Conservation (phyloP, 441 rosid species). For the Kokia cookei region DNA sequence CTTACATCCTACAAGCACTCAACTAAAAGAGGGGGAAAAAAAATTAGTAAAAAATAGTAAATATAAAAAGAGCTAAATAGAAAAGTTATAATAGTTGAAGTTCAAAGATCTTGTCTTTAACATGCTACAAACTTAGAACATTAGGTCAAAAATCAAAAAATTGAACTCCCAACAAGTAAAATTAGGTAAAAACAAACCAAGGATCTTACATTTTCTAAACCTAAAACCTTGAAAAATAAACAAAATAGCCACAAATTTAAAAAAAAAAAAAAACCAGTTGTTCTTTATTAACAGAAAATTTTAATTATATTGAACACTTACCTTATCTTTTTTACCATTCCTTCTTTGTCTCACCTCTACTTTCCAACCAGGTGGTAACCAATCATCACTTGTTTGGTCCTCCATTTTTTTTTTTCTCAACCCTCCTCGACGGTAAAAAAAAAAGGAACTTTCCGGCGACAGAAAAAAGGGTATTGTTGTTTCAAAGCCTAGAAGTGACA, state of each 20-base stretch:
- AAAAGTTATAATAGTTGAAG: neutral
- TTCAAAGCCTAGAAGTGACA: neutral
- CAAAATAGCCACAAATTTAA: neutral
- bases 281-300: neutral
- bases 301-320: conserved; percentile 14
- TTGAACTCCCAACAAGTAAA: neutral
- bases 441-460: neutral
- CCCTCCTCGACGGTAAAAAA: neutral
- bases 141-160: neutral
- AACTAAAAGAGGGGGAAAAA: neutral
- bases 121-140: neutral
- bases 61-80: neutral
- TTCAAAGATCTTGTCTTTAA: neutral
- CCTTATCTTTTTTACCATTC: conserved; percentile 74
- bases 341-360: conserved; percentile 49
- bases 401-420: conserved; percentile 25
- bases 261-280: neutral
- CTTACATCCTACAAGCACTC: neutral
- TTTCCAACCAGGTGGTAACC: conserved; percentile 55
- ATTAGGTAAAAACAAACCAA: conserved; percentile 5
- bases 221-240: conserved; percentile 11
- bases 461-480: neutral
- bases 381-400: conserved; percentile 32
- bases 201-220: conserved; percentile 11
- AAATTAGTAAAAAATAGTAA: neutral